Percentiles rank a stretch among this genome's conserved stretches.
These are phyloP conservation scores for Chaetomium cochliodes DNA, from an alignment of 495 filamentous ascomycete species.

Conservation along the genomic window DNA sequence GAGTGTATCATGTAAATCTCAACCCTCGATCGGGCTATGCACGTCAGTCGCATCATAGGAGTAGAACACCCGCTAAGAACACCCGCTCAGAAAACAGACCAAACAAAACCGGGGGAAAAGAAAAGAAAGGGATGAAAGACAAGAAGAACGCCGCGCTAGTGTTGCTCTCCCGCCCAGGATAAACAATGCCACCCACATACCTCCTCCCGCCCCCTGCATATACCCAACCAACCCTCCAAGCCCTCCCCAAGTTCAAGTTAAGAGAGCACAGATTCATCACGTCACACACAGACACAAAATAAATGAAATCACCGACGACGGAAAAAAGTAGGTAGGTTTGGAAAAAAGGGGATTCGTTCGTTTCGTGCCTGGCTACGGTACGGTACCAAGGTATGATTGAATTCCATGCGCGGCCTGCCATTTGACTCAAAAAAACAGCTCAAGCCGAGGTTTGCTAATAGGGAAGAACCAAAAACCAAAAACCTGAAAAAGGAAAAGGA, in stretches of 20 bases:
- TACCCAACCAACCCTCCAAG: no score
- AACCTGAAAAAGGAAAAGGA: background rate
- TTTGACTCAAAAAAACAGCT: background rate
- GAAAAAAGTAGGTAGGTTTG: background rate
- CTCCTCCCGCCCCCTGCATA: no score
- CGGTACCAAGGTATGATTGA: constrained; percentile 5
- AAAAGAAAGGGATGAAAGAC: background rate
- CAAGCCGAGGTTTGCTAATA: background rate
- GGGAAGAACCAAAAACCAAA: background rate
- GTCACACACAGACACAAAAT: background rate
- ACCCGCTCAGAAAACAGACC: background rate
- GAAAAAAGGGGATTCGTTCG: background rate
- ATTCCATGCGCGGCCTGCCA: background rate
- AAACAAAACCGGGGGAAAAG: background rate
- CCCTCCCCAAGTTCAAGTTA: no score
- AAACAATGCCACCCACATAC: no score
- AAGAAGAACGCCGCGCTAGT: background rate
- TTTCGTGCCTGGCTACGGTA: constrained; percentile 3
- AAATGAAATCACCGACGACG: background rate
- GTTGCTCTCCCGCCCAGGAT: no score
- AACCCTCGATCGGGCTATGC: background rate
- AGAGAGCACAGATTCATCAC: background rate
- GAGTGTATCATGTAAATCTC: background rate
- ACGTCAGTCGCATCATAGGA: background rate
- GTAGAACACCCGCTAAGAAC: background rate